A percentile compares a stretch with the other conserved stretches of the same genome.
Conservation (phyloP, 176 grass and related monocot species). For the Carex myosuroides region DNA sequence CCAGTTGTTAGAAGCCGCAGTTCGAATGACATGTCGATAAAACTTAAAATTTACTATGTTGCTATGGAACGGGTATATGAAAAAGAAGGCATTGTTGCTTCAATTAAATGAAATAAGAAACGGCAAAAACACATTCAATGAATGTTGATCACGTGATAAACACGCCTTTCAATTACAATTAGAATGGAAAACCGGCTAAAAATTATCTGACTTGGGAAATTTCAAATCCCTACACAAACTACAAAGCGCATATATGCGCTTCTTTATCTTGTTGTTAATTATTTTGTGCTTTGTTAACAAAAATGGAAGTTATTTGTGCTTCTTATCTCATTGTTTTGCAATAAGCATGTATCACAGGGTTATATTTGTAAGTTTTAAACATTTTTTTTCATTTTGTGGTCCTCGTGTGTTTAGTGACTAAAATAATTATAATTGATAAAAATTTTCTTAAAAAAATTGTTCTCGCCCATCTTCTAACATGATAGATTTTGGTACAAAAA, state of each 20-base stretch:
- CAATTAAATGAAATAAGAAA: background rate
- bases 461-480: too few species aligned
- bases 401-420: background rate
- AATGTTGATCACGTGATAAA: background rate
- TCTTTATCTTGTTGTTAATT: background rate
- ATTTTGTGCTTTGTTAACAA: background rate
- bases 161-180: background rate
- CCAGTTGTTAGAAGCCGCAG: background rate
- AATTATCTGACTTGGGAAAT: background rate
- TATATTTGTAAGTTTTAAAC: background rate
- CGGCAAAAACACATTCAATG: background rate
- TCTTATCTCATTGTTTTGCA: background rate
- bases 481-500: background rate
- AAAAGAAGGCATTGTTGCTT: background rate
- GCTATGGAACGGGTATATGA: background rate
- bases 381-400: background rate
- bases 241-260: background rate
- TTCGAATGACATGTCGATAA: background rate
- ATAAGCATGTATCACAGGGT: background rate
- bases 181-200: background rate
- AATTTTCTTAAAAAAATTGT: too few species aligned
- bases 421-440: too few species aligned
- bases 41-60: background rate
- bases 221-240: background rate
- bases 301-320: background rate